phyloP scores from a whole-genome alignment of 176 grass and related monocot species.

The Dactylis glomerata region DNA sequence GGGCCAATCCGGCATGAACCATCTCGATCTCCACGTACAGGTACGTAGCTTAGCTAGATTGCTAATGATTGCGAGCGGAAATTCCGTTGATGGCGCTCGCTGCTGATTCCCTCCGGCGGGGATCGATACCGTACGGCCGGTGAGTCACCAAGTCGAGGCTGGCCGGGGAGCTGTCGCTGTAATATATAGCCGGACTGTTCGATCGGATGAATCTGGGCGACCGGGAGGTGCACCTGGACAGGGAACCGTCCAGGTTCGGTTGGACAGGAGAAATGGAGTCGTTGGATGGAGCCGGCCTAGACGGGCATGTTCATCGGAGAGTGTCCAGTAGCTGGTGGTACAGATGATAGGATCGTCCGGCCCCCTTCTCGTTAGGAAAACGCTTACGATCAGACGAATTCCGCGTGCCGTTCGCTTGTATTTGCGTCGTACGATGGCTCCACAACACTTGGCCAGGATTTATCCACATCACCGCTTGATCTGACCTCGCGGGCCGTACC shows the following conservation, averaged over 20 bases:
- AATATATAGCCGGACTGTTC: slow-evolving; percentile 17
- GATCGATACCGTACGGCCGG: slow-evolving; percentile 16
- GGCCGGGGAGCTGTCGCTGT: slow-evolving; percentile 14
- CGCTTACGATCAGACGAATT: no score
- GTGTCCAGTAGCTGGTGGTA: slow-evolving; percentile 25
- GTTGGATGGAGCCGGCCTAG: background rate
- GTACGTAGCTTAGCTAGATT: background rate
- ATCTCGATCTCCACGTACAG: slow-evolving; percentile 17
- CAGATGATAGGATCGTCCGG: background rate
- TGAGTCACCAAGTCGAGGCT: background rate
- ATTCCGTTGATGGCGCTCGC: slow-evolving; percentile 18
- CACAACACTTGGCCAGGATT: no score
- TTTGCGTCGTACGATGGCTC: no score
- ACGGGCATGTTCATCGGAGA: slow-evolving; percentile 31
- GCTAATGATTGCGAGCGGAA: background rate
- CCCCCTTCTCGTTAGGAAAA: background rate
- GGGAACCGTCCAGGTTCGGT: slow-evolving; percentile 35
- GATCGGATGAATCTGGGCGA: slow-evolving; percentile 26
- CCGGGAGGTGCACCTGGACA: background rate
- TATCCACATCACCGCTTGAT: no score
- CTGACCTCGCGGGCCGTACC: no score
- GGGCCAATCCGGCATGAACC: slow-evolving; percentile 22
- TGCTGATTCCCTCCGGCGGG: background rate
- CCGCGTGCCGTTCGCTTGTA: no score
- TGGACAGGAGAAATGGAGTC: background rate